A percentile compares a stretch with the other conserved stretches of the same genome.
These are phyloP conservation scores for Cladophialophora psammophila DNA, from an alignment of 2,329 filamentous ascomycete genomes.

Conservation along the genomic window DNA sequence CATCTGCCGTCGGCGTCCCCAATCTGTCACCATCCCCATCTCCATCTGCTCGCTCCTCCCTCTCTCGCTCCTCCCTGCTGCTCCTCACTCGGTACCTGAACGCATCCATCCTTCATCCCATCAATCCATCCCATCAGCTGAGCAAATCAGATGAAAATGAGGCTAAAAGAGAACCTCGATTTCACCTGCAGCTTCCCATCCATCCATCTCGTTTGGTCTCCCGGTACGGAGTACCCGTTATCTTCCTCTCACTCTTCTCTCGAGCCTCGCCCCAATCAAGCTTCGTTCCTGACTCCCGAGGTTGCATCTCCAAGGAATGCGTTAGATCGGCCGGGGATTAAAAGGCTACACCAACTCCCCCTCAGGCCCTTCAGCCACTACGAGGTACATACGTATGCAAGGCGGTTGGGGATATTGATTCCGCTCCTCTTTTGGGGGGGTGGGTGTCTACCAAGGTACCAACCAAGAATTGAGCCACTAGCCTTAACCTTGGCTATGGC, in stretches of 20 bases:
- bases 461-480: not conserved
- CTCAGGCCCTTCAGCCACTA: not conserved
- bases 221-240: not conserved
- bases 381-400: not conserved
- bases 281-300: constrained; percentile 13
- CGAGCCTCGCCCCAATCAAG: too few species aligned
- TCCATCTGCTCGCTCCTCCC: too few species aligned
- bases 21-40: too few species aligned
- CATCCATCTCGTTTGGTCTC: not conserved
- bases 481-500: not conserved
- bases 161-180: constrained; percentile 4
- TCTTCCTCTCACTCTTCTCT: constrained; percentile 3
- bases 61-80: too few species aligned
- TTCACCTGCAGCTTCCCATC: constrained; percentile 3
- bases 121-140: constrained; percentile 11
- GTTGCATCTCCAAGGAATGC: constrained; percentile 7
- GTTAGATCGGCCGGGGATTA: not conserved
- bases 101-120: not conserved
- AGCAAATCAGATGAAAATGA: constrained; percentile 14
- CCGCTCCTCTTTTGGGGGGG: not conserved
- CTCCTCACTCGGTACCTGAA: too few species aligned
- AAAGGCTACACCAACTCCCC: not conserved
- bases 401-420: not conserved
- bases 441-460: not conserved
- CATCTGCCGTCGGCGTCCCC: too few species aligned